Percentiles rank a stretch among this genome's conserved stretches.
phyloP scores from a whole-genome alignment of 306 rosid species.

The Inga laurina region DNA sequence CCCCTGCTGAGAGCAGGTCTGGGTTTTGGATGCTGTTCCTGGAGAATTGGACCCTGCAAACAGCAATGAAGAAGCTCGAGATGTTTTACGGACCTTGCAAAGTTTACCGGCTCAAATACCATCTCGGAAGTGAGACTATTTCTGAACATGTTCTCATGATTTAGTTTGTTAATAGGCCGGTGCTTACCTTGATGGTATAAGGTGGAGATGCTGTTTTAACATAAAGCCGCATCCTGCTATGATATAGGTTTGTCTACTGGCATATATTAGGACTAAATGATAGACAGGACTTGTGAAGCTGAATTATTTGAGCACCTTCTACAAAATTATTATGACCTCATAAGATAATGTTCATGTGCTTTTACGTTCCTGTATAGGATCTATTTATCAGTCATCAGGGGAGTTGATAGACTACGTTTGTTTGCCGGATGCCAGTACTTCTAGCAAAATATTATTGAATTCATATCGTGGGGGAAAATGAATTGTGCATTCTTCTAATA shows the following conservation, averaged over 20 bases:
- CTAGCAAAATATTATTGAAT: neutral
- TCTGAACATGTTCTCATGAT: conserved; percentile 28
- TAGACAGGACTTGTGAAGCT: conserved; percentile 13
- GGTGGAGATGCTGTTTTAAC: neutral
- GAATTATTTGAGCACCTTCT: neutral
- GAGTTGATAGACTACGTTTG: neutral
- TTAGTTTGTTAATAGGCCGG: neutral
- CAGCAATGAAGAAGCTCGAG: conserved; percentile 72
- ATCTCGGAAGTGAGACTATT: conserved; percentile 67
- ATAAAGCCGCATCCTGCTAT: neutral
- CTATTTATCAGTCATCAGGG: neutral
- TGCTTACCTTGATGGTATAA: neutral
- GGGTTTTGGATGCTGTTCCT: conserved; percentile 90
- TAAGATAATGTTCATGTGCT: neutral
- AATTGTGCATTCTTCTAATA: conserved; percentile 5
- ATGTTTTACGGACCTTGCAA: conserved; percentile 71
- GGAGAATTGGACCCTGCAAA: conserved; percentile 62
- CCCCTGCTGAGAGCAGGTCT: conserved; percentile 75
- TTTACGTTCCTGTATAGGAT: neutral
- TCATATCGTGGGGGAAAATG: neutral
- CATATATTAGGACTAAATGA: neutral
- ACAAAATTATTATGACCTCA: neutral
- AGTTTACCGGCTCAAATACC: conserved; percentile 66
- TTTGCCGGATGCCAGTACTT: neutral
- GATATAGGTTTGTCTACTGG: neutral